Base-by-base conservation (phyloP, 1,284 basidiomycete genomes). In the Heterobasidion occidentale region DNA sequence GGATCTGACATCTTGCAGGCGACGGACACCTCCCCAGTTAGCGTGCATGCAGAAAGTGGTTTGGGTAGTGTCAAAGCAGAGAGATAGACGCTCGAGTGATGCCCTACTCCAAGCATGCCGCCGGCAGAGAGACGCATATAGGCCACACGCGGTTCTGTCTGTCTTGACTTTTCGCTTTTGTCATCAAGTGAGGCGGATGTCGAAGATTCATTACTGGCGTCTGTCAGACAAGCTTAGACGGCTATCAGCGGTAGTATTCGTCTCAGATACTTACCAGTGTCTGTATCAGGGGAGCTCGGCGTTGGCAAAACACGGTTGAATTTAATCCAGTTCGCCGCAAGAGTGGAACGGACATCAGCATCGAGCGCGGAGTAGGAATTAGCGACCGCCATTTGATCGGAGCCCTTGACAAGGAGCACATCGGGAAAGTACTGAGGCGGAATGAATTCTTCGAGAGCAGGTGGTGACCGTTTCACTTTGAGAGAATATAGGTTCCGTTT, bases 1-100 rank as follows among this genome's bases (percentile, higher is more conserved):
- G n/a, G 38, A 6, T 60, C 60, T 1, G 72, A 63, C 5, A 63
- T 57, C 62, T 75, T 75, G 46, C 67, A 71, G 0, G 71, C 73
- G 49, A 74, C 71, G 1, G 63, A 63, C 7, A 68, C 67, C 46
- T 60, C 62, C 2, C 38, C 38, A 12, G 38, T 42, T 11, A 12
- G 38, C 38, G 38, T 42, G n/a, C 38, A 7, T n/a, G 38, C 38
- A 42, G 38, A 42, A 11, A 42, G n/a, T 42, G 38, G 38, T 8
- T 7, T 42, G 38, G 38, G 38, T 7, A 42, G 38, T 42, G 38
- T 42, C 11, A 42, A n/a, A 42, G 38, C 38, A 3, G 38, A n/a
- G 38, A 42, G 38, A 5, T 42, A 42, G 12, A 42, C 38, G 12
- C 11, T 42, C 38, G 38, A 42, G 38, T 42, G 38, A 42, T 42